Conservation (phyloP, 306 rosid species). For the Trifolium dubium region DNA sequence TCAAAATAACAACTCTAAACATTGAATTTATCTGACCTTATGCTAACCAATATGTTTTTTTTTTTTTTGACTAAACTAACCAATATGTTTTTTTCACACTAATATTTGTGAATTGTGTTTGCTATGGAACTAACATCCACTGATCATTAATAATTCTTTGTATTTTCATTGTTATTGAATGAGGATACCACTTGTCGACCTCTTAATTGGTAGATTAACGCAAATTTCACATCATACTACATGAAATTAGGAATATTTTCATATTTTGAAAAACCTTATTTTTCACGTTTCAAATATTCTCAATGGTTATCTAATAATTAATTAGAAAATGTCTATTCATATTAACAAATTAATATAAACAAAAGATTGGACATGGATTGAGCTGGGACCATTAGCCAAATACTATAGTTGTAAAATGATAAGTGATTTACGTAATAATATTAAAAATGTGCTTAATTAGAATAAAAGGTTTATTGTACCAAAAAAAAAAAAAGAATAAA, state of each 20-base stretch:
- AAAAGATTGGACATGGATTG: slow-evolving; percentile 8
- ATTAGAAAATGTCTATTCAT: background rate
- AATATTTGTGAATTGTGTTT: too few species aligned
- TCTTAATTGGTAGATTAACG: background rate
- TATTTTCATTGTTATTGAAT: too few species aligned
- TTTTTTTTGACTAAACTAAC: too few species aligned
- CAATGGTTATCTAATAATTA: background rate
- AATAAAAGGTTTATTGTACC: slow-evolving; percentile 1
- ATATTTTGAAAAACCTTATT: background rate
- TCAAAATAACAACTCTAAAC: too few species aligned
- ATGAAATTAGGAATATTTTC: background rate
- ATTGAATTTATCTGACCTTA: too few species aligned
- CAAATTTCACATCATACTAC: background rate
- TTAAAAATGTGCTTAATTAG: background rate
- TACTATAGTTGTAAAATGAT: slow-evolving; percentile 26
- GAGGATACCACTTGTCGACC: too few species aligned
- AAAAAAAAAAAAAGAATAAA: too few species aligned
- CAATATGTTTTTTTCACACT: too few species aligned
- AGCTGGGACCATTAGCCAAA: background rate
- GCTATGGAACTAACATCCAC: too few species aligned
- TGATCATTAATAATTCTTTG: too few species aligned
- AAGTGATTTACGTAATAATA: background rate
- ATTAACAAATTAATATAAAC: background rate
- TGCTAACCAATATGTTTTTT: too few species aligned
- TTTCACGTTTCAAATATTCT: background rate